Percentiles rank a stretch among this genome's conserved stretches.
phyloP scores from a whole-genome alignment of 2,329 filamentous ascomycete species.

The Penicillium hordei region DNA sequence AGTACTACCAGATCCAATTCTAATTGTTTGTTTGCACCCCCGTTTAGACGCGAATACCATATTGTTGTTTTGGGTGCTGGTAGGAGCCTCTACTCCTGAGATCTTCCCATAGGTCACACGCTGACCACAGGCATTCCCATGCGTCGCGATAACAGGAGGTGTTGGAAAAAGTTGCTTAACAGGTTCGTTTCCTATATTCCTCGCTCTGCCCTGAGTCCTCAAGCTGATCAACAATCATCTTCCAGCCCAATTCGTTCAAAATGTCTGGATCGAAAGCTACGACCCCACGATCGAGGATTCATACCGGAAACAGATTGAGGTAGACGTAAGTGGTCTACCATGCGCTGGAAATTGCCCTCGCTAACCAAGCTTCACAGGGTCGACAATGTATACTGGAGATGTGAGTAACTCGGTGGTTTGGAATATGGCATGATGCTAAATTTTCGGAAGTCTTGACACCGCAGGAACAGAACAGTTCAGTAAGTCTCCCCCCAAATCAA shows the following conservation, averaged over 20 bases:
- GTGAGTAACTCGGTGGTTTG: conserved; percentile 50
- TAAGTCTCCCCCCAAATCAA: conserved; percentile 49
- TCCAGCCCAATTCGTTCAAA: conserved; percentile 86
- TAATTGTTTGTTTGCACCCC: conserved; percentile 19
- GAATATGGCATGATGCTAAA: conserved; percentile 11
- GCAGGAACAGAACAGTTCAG: conserved; percentile 92
- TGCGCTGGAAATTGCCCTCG: conserved; percentile 10
- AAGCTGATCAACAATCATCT: conserved; percentile 14
- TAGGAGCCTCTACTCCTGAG: conserved; percentile 37
- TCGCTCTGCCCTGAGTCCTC: background rate
- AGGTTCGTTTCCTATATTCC: conserved; percentile 53
- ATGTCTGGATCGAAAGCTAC: conserved; percentile 91
- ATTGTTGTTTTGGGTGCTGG: conserved; percentile 80
- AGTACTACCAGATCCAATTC: conserved; percentile 10
- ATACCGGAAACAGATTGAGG: conserved; percentile 82
- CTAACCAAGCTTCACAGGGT: conserved; percentile 56
- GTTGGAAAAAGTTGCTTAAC: conserved; percentile 92
- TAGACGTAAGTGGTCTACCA: conserved; percentile 67
- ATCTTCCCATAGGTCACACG: conserved; percentile 5
- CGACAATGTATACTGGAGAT: conserved; percentile 89
- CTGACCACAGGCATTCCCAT: conserved; percentile 20
- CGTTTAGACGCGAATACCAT: conserved; percentile 69
- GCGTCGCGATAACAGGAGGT: conserved; percentile 59
- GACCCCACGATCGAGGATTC: conserved; percentile 87
- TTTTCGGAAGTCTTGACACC: conserved; percentile 68